Evolutionary conservation across 768 basidiomycete species (phyloP).

Genomic region (Podaxis pistillaris): DNA sequence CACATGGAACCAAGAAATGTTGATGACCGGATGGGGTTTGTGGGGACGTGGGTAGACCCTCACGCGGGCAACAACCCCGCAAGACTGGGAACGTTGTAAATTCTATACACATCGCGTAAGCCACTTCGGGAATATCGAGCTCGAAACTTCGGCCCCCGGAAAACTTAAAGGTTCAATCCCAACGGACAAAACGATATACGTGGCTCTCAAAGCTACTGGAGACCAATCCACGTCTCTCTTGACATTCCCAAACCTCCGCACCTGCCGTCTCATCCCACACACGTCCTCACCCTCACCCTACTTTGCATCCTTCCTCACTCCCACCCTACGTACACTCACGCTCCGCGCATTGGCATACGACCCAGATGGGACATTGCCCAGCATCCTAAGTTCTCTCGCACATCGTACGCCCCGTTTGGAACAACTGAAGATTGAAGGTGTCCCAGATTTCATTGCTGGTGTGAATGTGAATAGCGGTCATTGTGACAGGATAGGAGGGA

Average conservation of each 20-base stretch:
- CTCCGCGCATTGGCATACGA: background rate
- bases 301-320: conserved; percentile 1
- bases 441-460: background rate
- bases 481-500: background rate
- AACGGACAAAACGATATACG: conserved; percentile 8
- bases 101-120: conserved; percentile 6
- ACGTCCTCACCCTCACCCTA: background rate
- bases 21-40: background rate
- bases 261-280: conserved; percentile 4
- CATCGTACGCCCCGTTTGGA: background rate
- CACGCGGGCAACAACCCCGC: background rate
- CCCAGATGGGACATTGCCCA: background rate
- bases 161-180: conserved; percentile 1
- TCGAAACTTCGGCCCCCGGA: background rate
- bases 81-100: conserved; percentile 10
- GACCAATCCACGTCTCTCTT: background rate
- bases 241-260: conserved; percentile 8
- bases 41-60: background rate
- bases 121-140: background rate
- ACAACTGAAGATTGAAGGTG: background rate
- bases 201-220: background rate
- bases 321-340: background rate
- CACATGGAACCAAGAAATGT: too few species aligned
- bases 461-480: background rate
- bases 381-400: background rate